Conservation (phyloP, 2,329 filamentous ascomycete species). For the Bipolaris gigantea region DNA sequence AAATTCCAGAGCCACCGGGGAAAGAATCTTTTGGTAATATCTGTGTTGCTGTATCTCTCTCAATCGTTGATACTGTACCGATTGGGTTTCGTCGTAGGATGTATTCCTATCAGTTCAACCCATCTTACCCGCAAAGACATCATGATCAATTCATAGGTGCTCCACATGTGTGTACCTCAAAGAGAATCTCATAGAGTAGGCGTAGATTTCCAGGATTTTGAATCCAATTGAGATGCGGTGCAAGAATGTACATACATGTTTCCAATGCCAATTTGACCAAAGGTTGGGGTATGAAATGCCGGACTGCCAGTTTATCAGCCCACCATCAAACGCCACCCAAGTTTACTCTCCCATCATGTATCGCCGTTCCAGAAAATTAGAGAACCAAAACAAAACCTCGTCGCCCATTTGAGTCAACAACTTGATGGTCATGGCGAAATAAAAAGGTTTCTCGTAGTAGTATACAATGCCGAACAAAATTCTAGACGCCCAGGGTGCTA, state of each 20-base stretch:
- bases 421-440: neutral
- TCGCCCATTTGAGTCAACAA: neutral
- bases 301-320: neutral
- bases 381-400: neutral
- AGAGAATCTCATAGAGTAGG: too few species aligned
- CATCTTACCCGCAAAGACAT: too few species aligned
- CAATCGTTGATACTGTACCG: too few species aligned
- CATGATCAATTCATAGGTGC: neutral
- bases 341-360: neutral
- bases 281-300: slow-evolving; percentile 10
- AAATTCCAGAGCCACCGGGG: too few species aligned
- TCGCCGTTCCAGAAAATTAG: neutral
- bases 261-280: neutral
- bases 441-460: neutral
- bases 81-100: too few species aligned
- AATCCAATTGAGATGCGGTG: slow-evolving; percentile 8
- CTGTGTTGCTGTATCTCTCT: too few species aligned
- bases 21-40: too few species aligned
- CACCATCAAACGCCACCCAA: slow-evolving; percentile 6
- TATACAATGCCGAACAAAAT: neutral
- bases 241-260: neutral
- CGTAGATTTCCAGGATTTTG: neutral
- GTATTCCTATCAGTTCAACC: too few species aligned
- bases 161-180: too few species aligned
- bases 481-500: neutral